Evolutionary conservation across 371 early-diverging fungal species (phyloP), one percentile per base, ranked within the genome.

Genomic region (Mucor plumbeus): DNA sequence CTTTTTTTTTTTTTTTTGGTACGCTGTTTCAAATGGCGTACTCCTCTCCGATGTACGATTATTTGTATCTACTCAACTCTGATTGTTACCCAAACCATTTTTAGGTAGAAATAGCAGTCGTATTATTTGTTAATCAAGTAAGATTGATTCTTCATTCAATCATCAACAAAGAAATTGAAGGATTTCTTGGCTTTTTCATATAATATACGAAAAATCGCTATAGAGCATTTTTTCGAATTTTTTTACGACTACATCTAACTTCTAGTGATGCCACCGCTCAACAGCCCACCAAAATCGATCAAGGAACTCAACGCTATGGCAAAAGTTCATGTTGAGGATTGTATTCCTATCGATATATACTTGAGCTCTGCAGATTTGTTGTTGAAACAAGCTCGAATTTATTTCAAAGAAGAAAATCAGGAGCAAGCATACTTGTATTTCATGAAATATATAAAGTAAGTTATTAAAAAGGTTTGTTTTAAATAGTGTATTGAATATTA

Each of bases 371-470:
- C 85, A 9, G 76, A 84, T 40, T 68, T 77, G 1, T 56, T 85
- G 19, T 68, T 80, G 59, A 78, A 78, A 38, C 87, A 87, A 80
- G 87, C 84, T 61, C 57, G 77, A 47, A 75, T 84, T 10, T 87
- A 87, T 58, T 71, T 67, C 36, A 62, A 31, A 19, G 87, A 87
- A 74, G 76, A 75, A 34, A 84, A 87, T 58, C 56, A 78, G 11
- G 79, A 83, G 43, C 79, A 80, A 34, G 82, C 84, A 3, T 87
- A 87, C 40, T 64, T 84, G 1, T 67, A 80, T 1, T 85, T 81
- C 54, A 73, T 87, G 73, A 80, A 80, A 33, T 84, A 80, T 47
- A 81, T 79, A 68, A 85, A 80, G 87, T 87, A 77, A 54, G 76
- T 50, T 7, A 1, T 14, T 7, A 10, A 17, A 44, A 44, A 44